Percentiles rank a stretch among this genome's conserved stretches.
These are phyloP conservation scores for Cutaneotrichosporon sp. DNA, from an alignment of 1,284 basidiomycete genomes.

Conservation along the genomic window DNA sequence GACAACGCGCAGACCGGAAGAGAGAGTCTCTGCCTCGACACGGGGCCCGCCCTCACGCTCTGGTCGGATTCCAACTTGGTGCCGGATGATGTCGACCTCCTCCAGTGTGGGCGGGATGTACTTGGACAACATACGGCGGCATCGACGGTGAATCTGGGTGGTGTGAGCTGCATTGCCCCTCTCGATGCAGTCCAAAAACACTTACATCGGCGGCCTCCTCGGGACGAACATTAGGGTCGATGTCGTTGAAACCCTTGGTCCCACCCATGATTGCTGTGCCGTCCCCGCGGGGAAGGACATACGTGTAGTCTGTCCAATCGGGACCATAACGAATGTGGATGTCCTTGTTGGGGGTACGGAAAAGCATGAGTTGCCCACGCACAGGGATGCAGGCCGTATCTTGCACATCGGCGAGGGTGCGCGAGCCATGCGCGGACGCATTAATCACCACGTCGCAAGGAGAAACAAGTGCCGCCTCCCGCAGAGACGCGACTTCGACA, in stretches of 20 bases:
- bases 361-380: slow-evolving; percentile 9
- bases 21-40: background rate
- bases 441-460: slow-evolving; percentile 10
- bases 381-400: slow-evolving; percentile 1
- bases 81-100: slow-evolving; percentile 14
- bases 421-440: background rate
- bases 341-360: slow-evolving; percentile 2
- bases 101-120: slow-evolving; percentile 10
- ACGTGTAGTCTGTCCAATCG: slow-evolving; percentile 12
- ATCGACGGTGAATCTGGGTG: slow-evolving; percentile 11
- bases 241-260: slow-evolving; percentile 11
- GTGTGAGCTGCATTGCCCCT: background rate
- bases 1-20: background rate
- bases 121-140: slow-evolving; percentile 11
- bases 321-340: slow-evolving; percentile 11
- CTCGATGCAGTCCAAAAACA: background rate
- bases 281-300: slow-evolving; percentile 13
- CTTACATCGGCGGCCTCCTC: background rate
- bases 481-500: slow-evolving; percentile 9
- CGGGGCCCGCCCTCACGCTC: slow-evolving; percentile 7
- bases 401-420: background rate
- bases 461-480: background rate
- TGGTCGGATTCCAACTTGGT: slow-evolving; percentile 16
- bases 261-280: slow-evolving; percentile 15
- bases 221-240: background rate